Evolutionary conservation across 345 rosid species (phyloP), one percentile per base, ranked within the genome.

Genomic region (Diplotaxis tenuifolia): DNA sequence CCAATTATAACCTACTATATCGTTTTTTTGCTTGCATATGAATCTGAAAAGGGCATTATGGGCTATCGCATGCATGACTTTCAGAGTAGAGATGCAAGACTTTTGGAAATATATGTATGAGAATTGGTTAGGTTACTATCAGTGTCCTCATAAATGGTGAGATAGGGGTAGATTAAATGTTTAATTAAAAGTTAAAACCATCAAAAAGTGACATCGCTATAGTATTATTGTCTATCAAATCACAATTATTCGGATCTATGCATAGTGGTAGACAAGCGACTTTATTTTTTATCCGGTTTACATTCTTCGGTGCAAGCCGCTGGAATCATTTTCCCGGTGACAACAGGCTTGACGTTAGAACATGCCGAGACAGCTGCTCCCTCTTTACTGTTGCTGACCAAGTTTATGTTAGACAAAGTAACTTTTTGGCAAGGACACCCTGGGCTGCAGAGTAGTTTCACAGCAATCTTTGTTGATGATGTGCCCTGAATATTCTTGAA

Each of bases 401-500:
- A 28, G 67, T 84, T 50, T 9, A 88, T 80, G 78, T 86, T 69
- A 6, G 71, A 7, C 6, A 84, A 18, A 9, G 63, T 53, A 28
- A 86, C 79, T 1, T 76, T 69, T 15, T 78, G 11, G 74, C 86
- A 85, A 2, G 87, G 86, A 1, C 49, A 8, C 7, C 83, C 79
- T 8, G 34, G 65, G 76, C 91, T 86, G 56, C 91, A 86, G 1
- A 31, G 16, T 7, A 88, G 61, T 56, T 71, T 83, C 49, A 85
- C 84, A 0, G 82, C 86, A 0, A 75, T 18, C 45, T 45, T 62
- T 21, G 86, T 63, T 0, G 83, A 25, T 0, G 92, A 79, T 9
- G 86, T 87, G 5, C 95, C 90, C 9, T 65, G 18, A 6, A 89
- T 78, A 70, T 81, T 79, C 67, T 78, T 82, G 82, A 89, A 82